Conservation (phyloP, 148 eudicot species). For the Agrostemma githago region DNA sequence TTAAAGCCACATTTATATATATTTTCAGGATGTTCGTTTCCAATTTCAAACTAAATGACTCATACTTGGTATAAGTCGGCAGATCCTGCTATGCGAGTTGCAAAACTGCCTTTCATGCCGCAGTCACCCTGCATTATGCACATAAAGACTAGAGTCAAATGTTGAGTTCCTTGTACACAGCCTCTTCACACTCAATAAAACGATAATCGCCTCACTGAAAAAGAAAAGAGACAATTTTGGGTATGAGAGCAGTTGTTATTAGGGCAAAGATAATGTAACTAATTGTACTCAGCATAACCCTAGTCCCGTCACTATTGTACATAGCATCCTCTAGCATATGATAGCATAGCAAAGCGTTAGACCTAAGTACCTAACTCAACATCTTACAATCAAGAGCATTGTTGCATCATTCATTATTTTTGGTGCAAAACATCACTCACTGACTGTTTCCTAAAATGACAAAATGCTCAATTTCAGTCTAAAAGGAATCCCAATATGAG, state of each 20-base stretch:
- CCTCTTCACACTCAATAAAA: not conserved
- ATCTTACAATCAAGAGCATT: not conserved
- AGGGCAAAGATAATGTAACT: not conserved
- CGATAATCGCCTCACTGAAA: not conserved
- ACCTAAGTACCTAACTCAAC: not conserved
- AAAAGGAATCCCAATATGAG: not conserved
- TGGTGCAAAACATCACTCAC: not conserved
- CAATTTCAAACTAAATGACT: not conserved
- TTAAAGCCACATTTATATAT: slow-evolving; percentile 1
- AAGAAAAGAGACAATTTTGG: not conserved
- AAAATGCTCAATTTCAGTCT: not conserved
- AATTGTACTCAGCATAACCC: not conserved
- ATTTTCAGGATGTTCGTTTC: not conserved
- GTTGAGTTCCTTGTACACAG: not conserved
- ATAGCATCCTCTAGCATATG: slow-evolving; percentile 8
- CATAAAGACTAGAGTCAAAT: slow-evolving; percentile 7
- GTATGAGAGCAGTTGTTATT: not conserved
- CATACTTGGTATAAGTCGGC: slow-evolving; percentile 84
- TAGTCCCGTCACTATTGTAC: not conserved
- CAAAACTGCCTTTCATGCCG: slow-evolving; percentile 89
- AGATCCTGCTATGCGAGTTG: slow-evolving; percentile 90
- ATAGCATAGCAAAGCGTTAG: not conserved
- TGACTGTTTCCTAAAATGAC: not conserved
- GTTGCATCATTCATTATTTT: not conserved
- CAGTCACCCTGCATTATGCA: slow-evolving; percentile 61